phyloP scores from a whole-genome alignment of 1,139 yeast species.

The Hyphopichia buzzinii region DNA sequence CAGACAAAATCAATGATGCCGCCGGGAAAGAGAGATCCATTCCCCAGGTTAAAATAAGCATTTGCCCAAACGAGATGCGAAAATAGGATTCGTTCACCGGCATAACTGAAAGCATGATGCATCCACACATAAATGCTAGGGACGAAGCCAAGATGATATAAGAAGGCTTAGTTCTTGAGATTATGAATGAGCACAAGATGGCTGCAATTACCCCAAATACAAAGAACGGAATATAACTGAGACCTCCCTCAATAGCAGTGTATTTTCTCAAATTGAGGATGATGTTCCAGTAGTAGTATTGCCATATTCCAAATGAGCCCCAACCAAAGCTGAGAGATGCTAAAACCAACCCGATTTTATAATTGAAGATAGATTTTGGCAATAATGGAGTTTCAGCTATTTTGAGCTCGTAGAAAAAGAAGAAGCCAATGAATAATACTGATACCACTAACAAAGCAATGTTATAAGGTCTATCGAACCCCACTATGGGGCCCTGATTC shows the following conservation, averaged over 20 bases:
- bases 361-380: conserved; percentile 42
- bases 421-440: conserved; percentile 28
- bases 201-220: conserved; percentile 50
- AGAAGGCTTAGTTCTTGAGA: conserved; percentile 44
- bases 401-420: conserved; percentile 29
- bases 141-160: conserved; percentile 41
- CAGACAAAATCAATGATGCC: conserved; percentile 51
- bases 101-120: conserved; percentile 44
- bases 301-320: conserved; percentile 61
- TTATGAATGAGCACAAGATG: conserved; percentile 38
- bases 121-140: conserved; percentile 47
- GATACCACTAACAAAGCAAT: conserved; percentile 45
- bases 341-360: conserved; percentile 35
- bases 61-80: conserved; percentile 44
- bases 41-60: conserved; percentile 52
- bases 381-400: conserved; percentile 39
- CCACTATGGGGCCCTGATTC: conserved; percentile 55
- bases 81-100: conserved; percentile 51
- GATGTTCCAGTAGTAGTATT: conserved; percentile 41
- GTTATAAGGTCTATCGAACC: conserved; percentile 48
- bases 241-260: conserved; percentile 41
- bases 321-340: conserved; percentile 46
- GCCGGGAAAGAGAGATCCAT: conserved; percentile 63
- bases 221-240: conserved; percentile 45
- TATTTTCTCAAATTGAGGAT: conserved; percentile 44